phyloP scores from a whole-genome alignment of 768 basidiomycete species.

The Tylopilus sp. region DNA sequence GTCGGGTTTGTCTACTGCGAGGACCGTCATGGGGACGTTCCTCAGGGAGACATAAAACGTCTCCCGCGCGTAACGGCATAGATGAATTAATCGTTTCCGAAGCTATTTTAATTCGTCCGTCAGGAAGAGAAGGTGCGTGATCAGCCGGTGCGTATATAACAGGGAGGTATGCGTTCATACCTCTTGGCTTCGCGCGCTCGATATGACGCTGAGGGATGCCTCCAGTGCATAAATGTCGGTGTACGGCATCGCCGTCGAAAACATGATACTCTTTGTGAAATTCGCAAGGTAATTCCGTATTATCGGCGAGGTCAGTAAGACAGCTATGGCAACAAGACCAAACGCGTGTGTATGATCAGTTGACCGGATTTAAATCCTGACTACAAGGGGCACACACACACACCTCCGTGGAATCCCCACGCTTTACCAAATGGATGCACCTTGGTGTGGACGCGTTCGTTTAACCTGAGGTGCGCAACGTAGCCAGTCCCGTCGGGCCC shows the following conservation, averaged over 20 bases:
- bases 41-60: conserved; percentile 1
- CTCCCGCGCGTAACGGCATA: conserved; percentile 13
- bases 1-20: not conserved
- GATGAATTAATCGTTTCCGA: conserved; percentile 6
- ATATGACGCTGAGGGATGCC: conserved; percentile 36
- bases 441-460: conserved; percentile 40
- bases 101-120: conserved; percentile 11
- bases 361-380: not conserved
- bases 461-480: conserved; percentile 39
- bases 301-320: conserved; percentile 17
- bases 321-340: conserved; percentile 6
- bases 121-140: not conserved
- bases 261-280: conserved; percentile 18
- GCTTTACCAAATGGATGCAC: conserved; percentile 53
- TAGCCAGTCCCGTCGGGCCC: conserved; percentile 45
- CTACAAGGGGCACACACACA: not conserved
- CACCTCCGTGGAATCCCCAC: conserved; percentile 23
- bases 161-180: conserved; percentile 5
- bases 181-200: conserved; percentile 15
- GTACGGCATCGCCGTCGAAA: conserved; percentile 22
- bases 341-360: not conserved
- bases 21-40: conserved; percentile 6
- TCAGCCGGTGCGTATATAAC: not conserved
- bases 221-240: conserved; percentile 31
- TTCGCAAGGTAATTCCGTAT: conserved; percentile 21